Evolutionary conservation across 306 rosid species (phyloP), one percentile per base, ranked within the genome.

Genomic region (Betula pendula): DNA sequence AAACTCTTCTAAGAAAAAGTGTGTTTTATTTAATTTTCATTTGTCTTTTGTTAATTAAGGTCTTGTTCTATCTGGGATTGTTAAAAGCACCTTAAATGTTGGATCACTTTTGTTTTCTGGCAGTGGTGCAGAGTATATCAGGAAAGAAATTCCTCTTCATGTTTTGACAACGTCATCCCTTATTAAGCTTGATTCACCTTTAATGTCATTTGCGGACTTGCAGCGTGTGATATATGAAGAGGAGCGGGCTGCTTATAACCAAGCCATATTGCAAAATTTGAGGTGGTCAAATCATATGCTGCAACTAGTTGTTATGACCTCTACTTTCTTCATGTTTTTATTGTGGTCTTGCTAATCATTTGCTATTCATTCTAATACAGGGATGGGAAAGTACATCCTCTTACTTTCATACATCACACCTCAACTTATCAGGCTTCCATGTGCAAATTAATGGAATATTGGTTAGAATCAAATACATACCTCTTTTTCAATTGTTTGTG

Each of bases 371-470:
- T 60, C 75, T 81, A 73, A 69, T 83, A 16, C 81, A 96, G 99
- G 90, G 96, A 88, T 58, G 95, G 91, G 73, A 93, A 89, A 88
- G 83, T 86, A 85, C 99, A 96, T 86, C 99, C 99, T 8, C 94
- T 96, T 72, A 83, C 91, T 70, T 96, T 86, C 84, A 81, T 96
- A 82, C 98, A 96, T 81, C 98, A 96, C 83, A 83, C 99, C 42
- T 92, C 99, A 76, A 96, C 96, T 38, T 96, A 96, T 82, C 98
- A 96, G 83, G 91, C 99, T 87, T 96, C 99, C 73, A 82, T 96
- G 88, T 92, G 99, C 98, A 96, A 96, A 80, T 83, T 96, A 78
- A 96, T 96, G 48, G 98, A 96, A 82, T 91, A 91, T 85, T 96
- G 99, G 99, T 96, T 38, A 89, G 97, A 60, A 60, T 79, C 73